Base-by-base conservation (phyloP, 2,329 filamentous ascomycete genomes). In the Sclerotinia trifoliorum region DNA sequence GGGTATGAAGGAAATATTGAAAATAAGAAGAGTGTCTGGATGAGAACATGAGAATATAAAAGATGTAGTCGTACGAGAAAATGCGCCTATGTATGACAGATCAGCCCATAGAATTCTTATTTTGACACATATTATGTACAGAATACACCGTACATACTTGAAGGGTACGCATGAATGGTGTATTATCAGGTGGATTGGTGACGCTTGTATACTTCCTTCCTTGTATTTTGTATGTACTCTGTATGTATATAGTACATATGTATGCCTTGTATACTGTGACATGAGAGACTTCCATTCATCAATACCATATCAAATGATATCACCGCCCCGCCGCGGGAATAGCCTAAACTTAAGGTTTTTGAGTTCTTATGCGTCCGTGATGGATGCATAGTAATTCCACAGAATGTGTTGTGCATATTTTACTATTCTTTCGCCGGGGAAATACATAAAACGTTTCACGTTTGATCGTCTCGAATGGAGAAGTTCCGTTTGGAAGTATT, bases 341-440 rank as follows among this genome's bases (percentile, higher is more conserved):
- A 61, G 48, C 58, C 44, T 61, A 49, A 24, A 49, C 46, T 6
- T 32, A 32, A 61, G 35, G 11, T 56, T 39, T 32, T n/a, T 52
- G 7, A 13, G 4, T 17, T 42, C 39, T 15, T 17, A 42, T 42
- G 39, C 39, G 39, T 42, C 13, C 1, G 39, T 15, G 26, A 29
- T 11, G 19, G 10, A 55, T 35, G 29, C 52, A 55, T 55, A 21
- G 17, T 55, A 5, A 35, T 55, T 55, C 52, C 52, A 35, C 52
- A 55, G 29, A 55, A 55, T 35, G 29, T 55, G 52, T 55, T 55
- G 52, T 55, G 52, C 52, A 55, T 55, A 35, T 42, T 42, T 35
- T 32, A 55, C 19, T 19, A 19, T 35, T 8, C 29, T 55, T 35
- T 19, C 26, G 15, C 5, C 26, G 51, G 26, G 51, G 17, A 17